A percentile compares a stretch with the other conserved stretches of the same genome.
phyloP scores from a whole-genome alignment of 257 asterid species.

The Solanum dulcamara region DNA sequence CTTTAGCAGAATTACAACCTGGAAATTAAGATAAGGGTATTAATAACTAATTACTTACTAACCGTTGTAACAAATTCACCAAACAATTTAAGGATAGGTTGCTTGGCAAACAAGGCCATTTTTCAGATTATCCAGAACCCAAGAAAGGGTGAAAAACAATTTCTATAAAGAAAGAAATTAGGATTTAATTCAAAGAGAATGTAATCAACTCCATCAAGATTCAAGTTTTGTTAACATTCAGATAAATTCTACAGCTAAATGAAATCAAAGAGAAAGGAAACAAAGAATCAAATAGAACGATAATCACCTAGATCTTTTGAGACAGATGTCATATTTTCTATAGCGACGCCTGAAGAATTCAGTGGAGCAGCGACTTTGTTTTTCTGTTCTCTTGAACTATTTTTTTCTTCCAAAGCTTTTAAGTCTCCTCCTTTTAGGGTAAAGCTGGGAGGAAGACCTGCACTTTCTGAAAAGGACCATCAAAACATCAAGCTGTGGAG shows the following conservation, averaged over 20 bases:
- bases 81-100: not conserved
- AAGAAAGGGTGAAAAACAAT: not conserved
- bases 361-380: conserved; percentile 8
- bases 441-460: conserved; percentile 11
- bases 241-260: not conserved
- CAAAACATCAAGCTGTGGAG: not conserved
- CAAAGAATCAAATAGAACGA: not conserved
- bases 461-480: conserved; percentile 3
- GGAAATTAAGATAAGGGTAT: conserved; percentile 14
- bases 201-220: not conserved
- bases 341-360: conserved; percentile 16
- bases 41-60: not conserved
- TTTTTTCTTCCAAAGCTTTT: conserved; percentile 18
- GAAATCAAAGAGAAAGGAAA: not conserved
- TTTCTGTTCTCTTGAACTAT: conserved; percentile 21
- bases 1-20: conserved; percentile 71
- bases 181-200: not conserved
- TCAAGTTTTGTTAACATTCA: not conserved
- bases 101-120: not conserved
- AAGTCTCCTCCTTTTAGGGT: conserved; percentile 16
- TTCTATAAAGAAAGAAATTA: not conserved
- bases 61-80: not conserved
- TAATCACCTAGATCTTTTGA: conserved; percentile 24
- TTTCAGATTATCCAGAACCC: not conserved
- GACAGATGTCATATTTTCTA: conserved; percentile 11